Percentiles rank a stretch among this genome's conserved stretches.
Evolutionary conservation across 108 stramenopile species (phyloP).

Genomic region (Cyclotella cryptica): DNA sequence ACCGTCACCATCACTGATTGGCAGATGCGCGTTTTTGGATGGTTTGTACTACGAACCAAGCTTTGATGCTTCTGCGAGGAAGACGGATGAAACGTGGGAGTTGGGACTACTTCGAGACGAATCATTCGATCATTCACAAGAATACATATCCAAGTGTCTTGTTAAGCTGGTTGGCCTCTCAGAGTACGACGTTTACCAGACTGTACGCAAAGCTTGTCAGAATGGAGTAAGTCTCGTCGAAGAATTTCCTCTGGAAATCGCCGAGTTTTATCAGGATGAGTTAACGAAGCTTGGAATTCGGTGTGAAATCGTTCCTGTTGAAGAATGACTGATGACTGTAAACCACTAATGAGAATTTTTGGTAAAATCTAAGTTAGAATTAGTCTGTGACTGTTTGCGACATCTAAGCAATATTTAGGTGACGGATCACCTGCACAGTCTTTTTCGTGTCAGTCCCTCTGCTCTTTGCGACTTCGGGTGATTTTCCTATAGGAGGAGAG

Average conservation of each 20-base stretch:
- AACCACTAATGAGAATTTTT: no score
- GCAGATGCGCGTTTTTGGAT: not conserved
- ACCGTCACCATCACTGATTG: not conserved
- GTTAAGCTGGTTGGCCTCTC: not conserved
- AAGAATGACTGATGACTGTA: not conserved
- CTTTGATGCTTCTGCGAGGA: not conserved
- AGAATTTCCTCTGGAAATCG: not conserved
- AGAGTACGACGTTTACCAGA: not conserved
- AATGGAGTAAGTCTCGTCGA: not conserved
- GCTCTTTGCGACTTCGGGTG: no score
- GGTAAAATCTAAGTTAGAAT: no score
- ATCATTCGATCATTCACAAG: not conserved
- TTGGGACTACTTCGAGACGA: not conserved
- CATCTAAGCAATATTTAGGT: no score
- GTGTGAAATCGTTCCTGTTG: conserved; percentile 3
- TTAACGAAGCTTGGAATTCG: not conserved
- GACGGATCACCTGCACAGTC: no score
- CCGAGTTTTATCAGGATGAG: not conserved
- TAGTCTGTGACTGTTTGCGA: no score
- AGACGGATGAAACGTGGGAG: not conserved
- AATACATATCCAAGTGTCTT: not conserved
- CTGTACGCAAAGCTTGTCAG: not conserved
- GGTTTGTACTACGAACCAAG: not conserved
- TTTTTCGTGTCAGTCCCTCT: no score
- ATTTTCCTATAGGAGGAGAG: no score